Evolutionary conservation across 208 protist genomes (phyloP), one percentile per base, ranked within the genome.

Genomic region (Wallacemonas sp.): DNA sequence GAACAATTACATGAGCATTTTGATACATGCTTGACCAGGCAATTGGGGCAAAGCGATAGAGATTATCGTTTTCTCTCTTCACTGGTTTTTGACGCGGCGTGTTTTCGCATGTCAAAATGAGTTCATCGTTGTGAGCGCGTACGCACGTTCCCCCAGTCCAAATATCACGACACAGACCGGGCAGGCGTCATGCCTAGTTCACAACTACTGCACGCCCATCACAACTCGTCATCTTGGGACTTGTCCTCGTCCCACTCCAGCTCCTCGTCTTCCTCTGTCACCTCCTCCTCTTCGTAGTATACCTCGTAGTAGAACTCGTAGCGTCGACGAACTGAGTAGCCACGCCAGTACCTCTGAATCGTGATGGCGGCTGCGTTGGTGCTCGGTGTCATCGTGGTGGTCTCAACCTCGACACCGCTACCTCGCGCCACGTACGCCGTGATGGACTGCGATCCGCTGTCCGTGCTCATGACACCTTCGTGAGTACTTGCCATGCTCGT

Each of bases 221-320:
- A 47, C 19, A 12, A 30, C 33, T 44, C 39, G 6, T 22, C 19
- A 1, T 33, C 21, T 12, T 17, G 9, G 3, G 26, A 15, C 12
- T 36, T 17, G 2, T 63, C 55, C 27, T 55, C 53, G 24, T 39
- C 62, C n/a, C 66, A 30, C 1, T 30, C 15, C 9, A 53, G 65
- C n/a, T 64, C 69, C 28, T 53, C 64, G 17, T 69, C 66, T 12
- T 63, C 61, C 31, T 63, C 60, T 0, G 41, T 60, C 0, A 77
- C 68, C 62, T 79, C 61, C 42, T 70, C 72, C 28, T 67, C 54
- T 30, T 78, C 72, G 59, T 67, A 64, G 58, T 70, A 86, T 45
- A 79, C 74, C 58, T 91, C 82, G 62, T 82, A 86, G 70, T 78
- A 88, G 60, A 79, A 82, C 54, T 84, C 81, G 24, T 80, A 62